phyloP scores from a whole-genome alignment of 1,284 basidiomycete species.

The Wolfiporia cocos region DNA sequence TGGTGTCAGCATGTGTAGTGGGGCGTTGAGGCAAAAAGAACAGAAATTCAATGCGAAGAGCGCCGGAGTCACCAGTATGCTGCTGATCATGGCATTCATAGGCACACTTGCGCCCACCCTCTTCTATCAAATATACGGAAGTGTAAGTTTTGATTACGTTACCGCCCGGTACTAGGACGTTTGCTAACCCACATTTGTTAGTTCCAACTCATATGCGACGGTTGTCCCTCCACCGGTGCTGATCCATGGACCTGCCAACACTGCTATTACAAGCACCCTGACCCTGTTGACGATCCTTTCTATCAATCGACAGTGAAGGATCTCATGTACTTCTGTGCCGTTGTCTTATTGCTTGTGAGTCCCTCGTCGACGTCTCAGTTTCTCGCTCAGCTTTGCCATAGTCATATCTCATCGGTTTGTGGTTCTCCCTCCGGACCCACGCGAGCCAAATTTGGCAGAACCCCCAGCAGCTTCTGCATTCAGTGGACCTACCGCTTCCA shows the following conservation, averaged over 20 bases:
- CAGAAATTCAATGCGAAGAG: constrained; percentile 98
- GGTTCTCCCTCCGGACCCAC: constrained; percentile 98
- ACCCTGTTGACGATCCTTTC: constrained; percentile 91
- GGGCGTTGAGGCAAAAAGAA: constrained; percentile 89
- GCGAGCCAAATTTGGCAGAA: constrained; percentile 99
- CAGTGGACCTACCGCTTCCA: constrained; percentile 48
- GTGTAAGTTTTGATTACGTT: constrained; percentile 64
- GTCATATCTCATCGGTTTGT: constrained; percentile 96
- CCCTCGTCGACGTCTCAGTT: background rate
- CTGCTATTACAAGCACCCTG: constrained; percentile 94
- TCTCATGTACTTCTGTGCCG: constrained; percentile 94
- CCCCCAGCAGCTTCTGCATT: constrained; percentile 78
- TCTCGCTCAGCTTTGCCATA: constrained; percentile 25
- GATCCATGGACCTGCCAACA: constrained; percentile 83
- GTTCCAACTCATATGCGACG: constrained; percentile 92
- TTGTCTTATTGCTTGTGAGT: constrained; percentile 83
- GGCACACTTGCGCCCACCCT: constrained; percentile 93
- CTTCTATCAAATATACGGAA: constrained; percentile 99
- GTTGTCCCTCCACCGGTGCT: constrained; percentile 61
- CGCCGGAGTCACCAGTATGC: constrained; percentile 97
- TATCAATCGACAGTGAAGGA: constrained; percentile 93
- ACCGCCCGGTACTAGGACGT: constrained; percentile 7
- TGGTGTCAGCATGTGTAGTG: constrained; percentile 95
- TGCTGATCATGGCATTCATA: constrained; percentile 99
- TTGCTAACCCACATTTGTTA: constrained; percentile 25